A percentile compares a stretch with the other conserved stretches of the same genome.
These are phyloP conservation scores for Aspergillus viridinutans DNA, from an alignment of 2,329 filamentous ascomycete genomes.

Conservation along the genomic window DNA sequence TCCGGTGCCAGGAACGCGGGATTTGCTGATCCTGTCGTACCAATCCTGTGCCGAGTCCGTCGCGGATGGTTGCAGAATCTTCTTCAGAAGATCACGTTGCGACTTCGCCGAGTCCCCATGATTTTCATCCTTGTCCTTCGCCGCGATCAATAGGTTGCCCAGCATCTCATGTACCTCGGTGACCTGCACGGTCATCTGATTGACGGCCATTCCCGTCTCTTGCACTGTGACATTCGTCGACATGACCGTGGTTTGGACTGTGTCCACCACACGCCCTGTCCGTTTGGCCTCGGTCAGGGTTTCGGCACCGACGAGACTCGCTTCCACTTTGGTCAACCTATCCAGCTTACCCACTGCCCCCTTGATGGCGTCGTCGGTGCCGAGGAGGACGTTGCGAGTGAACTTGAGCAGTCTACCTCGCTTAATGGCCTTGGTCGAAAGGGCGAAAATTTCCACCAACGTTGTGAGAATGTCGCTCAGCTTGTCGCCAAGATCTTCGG, in stretches of 20 bases:
- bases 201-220: slow-evolving; percentile 4
- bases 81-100: neutral
- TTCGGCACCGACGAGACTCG: slow-evolving; percentile 40
- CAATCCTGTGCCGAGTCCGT: slow-evolving; percentile 39
- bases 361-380: slow-evolving; percentile 39
- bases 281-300: slow-evolving; percentile 9
- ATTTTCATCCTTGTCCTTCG: slow-evolving; percentile 2
- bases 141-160: neutral
- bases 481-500: slow-evolving; percentile 27
- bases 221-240: slow-evolving; percentile 1
- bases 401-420: slow-evolving; percentile 40
- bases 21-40: slow-evolving; percentile 40
- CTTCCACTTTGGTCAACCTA: slow-evolving; percentile 41
- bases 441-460: slow-evolving; percentile 45
- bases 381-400: slow-evolving; percentile 40
- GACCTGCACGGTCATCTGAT: slow-evolving; percentile 6
- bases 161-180: slow-evolving; percentile 8
- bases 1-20: slow-evolving; percentile 41
- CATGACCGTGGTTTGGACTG: neutral
- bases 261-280: slow-evolving; percentile 6
- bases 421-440: slow-evolving; percentile 42
- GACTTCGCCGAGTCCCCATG: slow-evolving; percentile 1
- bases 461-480: slow-evolving; percentile 42
- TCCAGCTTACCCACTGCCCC: slow-evolving; percentile 40
- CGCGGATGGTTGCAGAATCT: slow-evolving; percentile 40